These are phyloP conservation scores for Gastrodia elata DNA, from an alignment of 106 monocot species.

Conservation along the genomic window DNA sequence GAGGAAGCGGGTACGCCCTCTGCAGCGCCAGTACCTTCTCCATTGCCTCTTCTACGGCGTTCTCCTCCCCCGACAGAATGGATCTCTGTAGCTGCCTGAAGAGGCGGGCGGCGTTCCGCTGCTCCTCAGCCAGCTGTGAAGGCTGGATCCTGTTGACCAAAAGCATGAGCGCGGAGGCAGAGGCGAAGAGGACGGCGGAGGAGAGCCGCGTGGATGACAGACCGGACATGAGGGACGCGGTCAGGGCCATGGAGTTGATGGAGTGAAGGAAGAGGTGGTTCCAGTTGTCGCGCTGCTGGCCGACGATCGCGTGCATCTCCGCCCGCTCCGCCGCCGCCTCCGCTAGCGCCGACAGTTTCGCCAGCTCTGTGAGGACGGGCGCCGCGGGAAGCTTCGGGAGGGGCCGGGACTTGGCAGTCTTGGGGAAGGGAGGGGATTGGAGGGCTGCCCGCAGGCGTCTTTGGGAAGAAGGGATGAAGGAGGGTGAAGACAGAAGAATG, in stretches of 20 bases:
- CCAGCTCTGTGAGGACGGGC: no score
- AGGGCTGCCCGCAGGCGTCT: background rate
- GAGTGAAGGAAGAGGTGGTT: conserved; percentile 55
- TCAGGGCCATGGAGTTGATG: conserved; percentile 50
- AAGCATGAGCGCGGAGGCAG: conserved; percentile 8
- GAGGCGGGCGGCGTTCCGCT: conserved; percentile 61
- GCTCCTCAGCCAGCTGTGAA: conserved; percentile 87
- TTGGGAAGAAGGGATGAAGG: background rate
- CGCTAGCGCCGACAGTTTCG: no score
- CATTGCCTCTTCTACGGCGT: conserved; percentile 41
- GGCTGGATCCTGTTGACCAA: conserved; percentile 75
- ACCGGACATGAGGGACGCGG: conserved; percentile 53
- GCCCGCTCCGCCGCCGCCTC: conserved; percentile 68
- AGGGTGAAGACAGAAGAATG: background rate
- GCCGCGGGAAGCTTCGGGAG: conserved; percentile 32
- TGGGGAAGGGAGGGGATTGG: background rate
- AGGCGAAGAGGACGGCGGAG: conserved; percentile 9
- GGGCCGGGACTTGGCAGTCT: background rate
- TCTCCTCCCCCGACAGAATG: conserved; percentile 21
- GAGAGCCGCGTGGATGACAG: conserved; percentile 29
- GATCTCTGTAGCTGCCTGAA: conserved; percentile 58
- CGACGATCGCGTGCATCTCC: conserved; percentile 78
- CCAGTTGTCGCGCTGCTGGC: conserved; percentile 71
- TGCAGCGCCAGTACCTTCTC: conserved; percentile 64
- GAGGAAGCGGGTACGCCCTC: conserved; percentile 57